These are phyloP conservation scores for Chalciporus chontae DNA, from an alignment of 768 basidiomycete species.

Conservation along the genomic window DNA sequence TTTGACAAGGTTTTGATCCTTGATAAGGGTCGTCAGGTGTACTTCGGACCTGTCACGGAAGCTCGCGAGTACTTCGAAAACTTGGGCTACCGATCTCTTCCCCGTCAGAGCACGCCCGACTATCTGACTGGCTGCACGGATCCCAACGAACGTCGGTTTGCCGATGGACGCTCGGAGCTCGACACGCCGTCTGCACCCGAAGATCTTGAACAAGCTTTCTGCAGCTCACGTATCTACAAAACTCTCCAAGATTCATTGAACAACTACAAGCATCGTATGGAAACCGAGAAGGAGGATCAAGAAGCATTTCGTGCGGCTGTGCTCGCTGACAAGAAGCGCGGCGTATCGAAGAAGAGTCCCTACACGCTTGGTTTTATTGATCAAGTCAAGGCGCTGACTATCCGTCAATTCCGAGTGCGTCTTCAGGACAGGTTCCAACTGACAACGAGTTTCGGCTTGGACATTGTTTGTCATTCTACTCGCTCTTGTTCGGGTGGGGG, in stretches of 20 bases:
- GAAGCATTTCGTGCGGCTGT: conserved; percentile 77
- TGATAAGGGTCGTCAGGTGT: conserved; percentile 52
- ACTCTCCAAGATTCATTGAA: conserved; percentile 45
- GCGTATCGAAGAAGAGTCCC: conserved; percentile 73
- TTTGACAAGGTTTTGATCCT: conserved; percentile 72
- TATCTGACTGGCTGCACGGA: conserved; percentile 46
- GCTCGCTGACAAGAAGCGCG: conserved; percentile 70
- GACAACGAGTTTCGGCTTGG: conserved; percentile 62
- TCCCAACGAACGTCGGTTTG: conserved; percentile 27
- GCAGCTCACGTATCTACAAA: conserved; percentile 42
- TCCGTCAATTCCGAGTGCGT: conserved; percentile 69
- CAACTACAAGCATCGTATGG: conserved; percentile 55
- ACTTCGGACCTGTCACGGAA: conserved; percentile 50
- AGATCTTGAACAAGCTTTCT: conserved; percentile 63
- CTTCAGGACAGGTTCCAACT: conserved; percentile 79
- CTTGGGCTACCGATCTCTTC: conserved; percentile 50
- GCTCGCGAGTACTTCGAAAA: conserved; percentile 56
- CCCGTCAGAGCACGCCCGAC: conserved; percentile 58
- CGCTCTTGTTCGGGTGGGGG: not conserved
- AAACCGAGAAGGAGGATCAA: conserved; percentile 62
- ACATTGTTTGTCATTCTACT: conserved; percentile 45
- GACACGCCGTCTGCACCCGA: conserved; percentile 64
- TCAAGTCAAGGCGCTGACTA: conserved; percentile 68
- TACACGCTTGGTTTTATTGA: conserved; percentile 78
- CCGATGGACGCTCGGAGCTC: conserved; percentile 37